Base-by-base conservation (phyloP, 2,329 filamentous ascomycete species). In the Teratosphaeriaceae sp. region DNA sequence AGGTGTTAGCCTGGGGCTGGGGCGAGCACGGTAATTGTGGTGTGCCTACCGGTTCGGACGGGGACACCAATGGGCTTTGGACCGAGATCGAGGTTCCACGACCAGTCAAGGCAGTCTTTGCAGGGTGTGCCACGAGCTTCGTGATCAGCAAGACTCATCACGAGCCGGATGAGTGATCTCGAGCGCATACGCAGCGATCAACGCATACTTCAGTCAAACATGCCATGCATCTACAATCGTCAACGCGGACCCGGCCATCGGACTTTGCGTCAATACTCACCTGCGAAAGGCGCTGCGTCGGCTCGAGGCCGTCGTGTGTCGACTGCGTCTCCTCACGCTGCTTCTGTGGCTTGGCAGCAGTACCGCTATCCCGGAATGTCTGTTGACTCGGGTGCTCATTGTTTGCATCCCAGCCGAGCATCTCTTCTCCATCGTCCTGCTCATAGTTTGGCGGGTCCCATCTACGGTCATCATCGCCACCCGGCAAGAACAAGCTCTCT, bases 11-110 rank as follows among this genome's bases (percentile, higher is more conserved):
- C 1, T 97, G 90, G 88, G 92, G 92, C 16, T 98, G 92, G 92
- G 89, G 88, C 2, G 90, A 97, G 65, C 92, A 98, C 66, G 92
- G 92, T 1, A 98, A 98, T 62, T 98, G 92, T 62, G 92, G 92
- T 2, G 77, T 79, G 26, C 70, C 75, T 31, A 70, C 68, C 11
- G 78, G 80, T 48, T 68, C 74, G 15, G 69, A 75, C 48, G 80
- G 79, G 38, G 78, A 85, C 63, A 80, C 88, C 35, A 83, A 82
- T 50, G 82, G 76, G 8, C 72, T 72, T 46, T 86, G 76, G 72
- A 88, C 83, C 58, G 67, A 78, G 45, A 76, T 94, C 57, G 74
- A 75, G 18, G 60, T 71, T 3, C 68, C 65, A 8, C 71, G 68
- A 43, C 66, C 67, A 16, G 78, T 88, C 43, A 66, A 72, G 50